These are phyloP conservation scores for Acanthamoeba sp. DNA, from an alignment of 208 protist species.

Conservation along the genomic window DNA sequence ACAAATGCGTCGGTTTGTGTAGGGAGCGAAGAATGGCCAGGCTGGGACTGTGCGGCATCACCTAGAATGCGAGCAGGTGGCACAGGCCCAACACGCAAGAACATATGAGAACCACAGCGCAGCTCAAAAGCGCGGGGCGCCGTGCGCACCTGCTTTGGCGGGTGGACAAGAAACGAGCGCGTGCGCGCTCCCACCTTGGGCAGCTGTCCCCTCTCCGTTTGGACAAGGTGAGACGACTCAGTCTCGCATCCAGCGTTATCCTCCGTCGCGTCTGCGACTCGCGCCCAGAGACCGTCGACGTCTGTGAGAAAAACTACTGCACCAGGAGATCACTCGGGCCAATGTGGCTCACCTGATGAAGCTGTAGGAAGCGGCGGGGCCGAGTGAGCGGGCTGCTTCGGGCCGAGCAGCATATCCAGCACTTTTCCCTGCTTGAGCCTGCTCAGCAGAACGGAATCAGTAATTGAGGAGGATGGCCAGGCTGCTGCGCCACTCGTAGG, in stretches of 20 bases:
- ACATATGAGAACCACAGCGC: not conserved
- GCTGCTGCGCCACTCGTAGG: no score
- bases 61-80: no score
- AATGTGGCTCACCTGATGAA: not conserved
- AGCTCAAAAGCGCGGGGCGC: not conserved
- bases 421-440: constrained; percentile 26
- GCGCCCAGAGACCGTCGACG: no score
- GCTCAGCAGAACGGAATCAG: not conserved
- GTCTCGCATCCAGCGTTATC: not conserved
- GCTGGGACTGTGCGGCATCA: constrained; percentile 47
- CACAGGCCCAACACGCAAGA: no score
- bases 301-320: no score
- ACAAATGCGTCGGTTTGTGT: not conserved
- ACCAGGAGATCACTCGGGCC: no score
- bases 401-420: not conserved
- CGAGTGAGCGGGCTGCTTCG: not conserved
- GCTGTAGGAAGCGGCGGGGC: not conserved
- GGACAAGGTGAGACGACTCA: not conserved
- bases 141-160: not conserved
- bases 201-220: not conserved
- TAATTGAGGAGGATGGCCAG: no score
- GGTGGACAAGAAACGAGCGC: constrained; percentile 22
- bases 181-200: not conserved
- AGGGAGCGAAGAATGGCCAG: constrained; percentile 30
- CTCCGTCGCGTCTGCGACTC: not conserved